These are phyloP conservation scores for Rasamsonia emersonii DNA, from an alignment of 2,329 filamentous ascomycete species.

Conservation along the genomic window DNA sequence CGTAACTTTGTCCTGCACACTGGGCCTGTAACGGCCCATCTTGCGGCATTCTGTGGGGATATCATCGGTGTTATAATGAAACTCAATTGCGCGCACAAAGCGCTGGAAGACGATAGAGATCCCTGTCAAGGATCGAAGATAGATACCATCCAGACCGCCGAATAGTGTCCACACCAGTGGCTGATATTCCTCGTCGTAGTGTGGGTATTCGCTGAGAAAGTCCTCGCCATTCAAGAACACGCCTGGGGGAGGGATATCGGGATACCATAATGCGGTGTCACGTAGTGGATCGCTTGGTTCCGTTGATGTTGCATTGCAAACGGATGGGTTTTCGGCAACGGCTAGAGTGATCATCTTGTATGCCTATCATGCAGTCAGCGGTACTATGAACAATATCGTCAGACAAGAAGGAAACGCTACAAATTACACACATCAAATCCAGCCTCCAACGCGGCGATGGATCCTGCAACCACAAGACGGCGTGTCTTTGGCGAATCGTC, in stretches of 20 bases:
- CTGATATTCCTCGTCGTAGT: constrained; percentile 1
- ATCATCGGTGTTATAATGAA: constrained; percentile 1
- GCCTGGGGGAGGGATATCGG: constrained; percentile 2
- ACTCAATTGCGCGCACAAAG: constrained; percentile 1
- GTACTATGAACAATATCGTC: constrained; percentile 1
- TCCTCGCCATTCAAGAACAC: constrained; percentile 3
- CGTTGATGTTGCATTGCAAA: neutral
- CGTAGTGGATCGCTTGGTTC: constrained; percentile 2
- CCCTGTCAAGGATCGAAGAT: constrained; percentile 4
- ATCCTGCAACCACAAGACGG: constrained; percentile 1
- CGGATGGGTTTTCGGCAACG: neutral
- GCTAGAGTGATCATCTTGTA: constrained; percentile 6
- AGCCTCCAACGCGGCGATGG: neutral
- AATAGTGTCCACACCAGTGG: constrained; percentile 4
- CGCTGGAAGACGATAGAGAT: neutral
- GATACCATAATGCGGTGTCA: constrained; percentile 4
- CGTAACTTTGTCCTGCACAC: neutral
- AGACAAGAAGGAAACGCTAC: constrained; percentile 1
- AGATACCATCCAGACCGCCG: constrained; percentile 4
- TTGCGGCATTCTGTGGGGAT: neutral
- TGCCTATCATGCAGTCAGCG: no score
- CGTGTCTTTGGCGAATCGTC: constrained; percentile 4
- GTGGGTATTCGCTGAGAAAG: constrained; percentile 1
- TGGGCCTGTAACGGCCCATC: constrained; percentile 1
- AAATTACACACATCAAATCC: constrained; percentile 6